phyloP scores from a whole-genome alignment of 768 basidiomycete species.

The Candolleomyces efflorescens region DNA sequence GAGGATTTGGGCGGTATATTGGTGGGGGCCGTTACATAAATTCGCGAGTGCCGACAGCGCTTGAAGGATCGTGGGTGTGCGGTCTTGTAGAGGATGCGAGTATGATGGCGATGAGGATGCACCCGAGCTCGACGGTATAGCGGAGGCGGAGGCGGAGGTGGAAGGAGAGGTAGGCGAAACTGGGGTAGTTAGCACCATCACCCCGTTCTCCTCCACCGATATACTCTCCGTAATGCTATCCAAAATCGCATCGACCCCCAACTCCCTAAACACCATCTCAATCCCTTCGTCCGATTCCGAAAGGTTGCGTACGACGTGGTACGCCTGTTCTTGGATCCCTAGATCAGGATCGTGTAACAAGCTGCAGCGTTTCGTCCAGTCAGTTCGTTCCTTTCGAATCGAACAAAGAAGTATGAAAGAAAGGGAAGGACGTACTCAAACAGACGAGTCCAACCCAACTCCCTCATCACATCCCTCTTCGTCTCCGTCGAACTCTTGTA shows the following conservation, averaged over 20 bases:
- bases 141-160: too few species aligned
- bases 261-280: conserved; percentile 49
- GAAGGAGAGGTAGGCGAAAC: conserved; percentile 32
- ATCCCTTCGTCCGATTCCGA: conserved; percentile 65
- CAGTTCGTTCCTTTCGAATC: neutral
- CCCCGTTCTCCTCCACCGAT: neutral
- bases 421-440: conserved; percentile 42
- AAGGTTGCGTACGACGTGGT: conserved; percentile 63
- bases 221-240: conserved; percentile 31
- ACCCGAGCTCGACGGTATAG: too few species aligned
- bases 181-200: neutral
- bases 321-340: conserved; percentile 66
- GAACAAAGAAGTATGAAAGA: neutral
- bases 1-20: conserved; percentile 51
- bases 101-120: conserved; percentile 34
- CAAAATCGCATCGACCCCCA: conserved; percentile 35
- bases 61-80: conserved; percentile 18
- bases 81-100: neutral
- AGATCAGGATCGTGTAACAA: conserved; percentile 49
- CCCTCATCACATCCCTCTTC: conserved; percentile 64
- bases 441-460: conserved; percentile 63
- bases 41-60: conserved; percentile 65
- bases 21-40: conserved; percentile 54
- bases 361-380: conserved; percentile 28
- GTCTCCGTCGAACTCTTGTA: conserved; percentile 55